These are phyloP conservation scores for Trypanosoma boissoni DNA, from an alignment of 208 protist genomes.

Conservation along the genomic window DNA sequence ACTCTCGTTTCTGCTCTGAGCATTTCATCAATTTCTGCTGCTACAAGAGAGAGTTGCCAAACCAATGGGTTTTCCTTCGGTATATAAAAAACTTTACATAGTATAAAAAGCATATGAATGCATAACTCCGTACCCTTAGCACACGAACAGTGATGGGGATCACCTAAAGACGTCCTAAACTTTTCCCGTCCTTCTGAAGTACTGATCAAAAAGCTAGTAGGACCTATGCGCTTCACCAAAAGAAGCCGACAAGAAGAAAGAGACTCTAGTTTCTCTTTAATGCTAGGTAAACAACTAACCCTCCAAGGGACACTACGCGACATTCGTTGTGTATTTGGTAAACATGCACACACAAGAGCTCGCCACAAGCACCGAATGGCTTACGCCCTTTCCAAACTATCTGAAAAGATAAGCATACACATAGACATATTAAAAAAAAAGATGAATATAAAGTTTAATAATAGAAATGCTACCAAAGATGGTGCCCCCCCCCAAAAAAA, in stretches of 20 bases:
- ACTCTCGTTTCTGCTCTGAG: conserved; percentile 24
- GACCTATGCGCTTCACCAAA: conserved; percentile 27
- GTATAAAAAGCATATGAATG: conserved; percentile 60
- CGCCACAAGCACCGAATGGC: too few species aligned
- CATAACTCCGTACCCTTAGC: conserved; percentile 39
- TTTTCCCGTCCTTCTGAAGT: conserved; percentile 14
- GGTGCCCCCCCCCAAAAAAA: too few species aligned
- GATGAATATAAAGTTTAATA: too few species aligned
- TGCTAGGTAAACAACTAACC: conserved; percentile 10
- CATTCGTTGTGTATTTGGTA: conserved; percentile 2
- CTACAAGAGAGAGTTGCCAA: conserved; percentile 66
- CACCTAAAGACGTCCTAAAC: conserved; percentile 44
- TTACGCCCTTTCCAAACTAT: not conserved
- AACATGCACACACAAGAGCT: conserved; percentile 1
- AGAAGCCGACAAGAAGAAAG: conserved; percentile 23
- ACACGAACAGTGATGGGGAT: conserved; percentile 66
- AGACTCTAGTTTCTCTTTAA: conserved; percentile 16
- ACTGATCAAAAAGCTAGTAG: conserved; percentile 38
- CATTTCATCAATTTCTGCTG: conserved; percentile 50
- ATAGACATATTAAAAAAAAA: too few species aligned
- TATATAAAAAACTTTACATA: conserved; percentile 49
- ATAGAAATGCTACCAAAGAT: too few species aligned
- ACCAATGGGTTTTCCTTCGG: conserved; percentile 36
- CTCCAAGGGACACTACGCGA: conserved; percentile 30
- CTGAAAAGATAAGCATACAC: not conserved